phyloP scores from a whole-genome alignment of 2,329 filamentous ascomycete genomes.

The Hyphodiscus sp. region DNA sequence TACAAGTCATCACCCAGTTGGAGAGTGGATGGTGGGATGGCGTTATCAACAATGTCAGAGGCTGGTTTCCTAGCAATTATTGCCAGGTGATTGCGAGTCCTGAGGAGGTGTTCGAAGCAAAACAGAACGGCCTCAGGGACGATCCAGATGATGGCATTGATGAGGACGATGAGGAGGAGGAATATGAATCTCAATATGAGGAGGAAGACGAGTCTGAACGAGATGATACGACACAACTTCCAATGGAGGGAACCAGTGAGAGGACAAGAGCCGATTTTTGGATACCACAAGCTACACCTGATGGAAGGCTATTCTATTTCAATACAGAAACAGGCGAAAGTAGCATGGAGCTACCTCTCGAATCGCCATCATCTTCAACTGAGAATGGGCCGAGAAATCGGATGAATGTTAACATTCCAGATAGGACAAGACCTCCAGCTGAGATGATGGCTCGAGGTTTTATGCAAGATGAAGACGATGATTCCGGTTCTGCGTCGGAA shows the following conservation, averaged over 20 bases:
- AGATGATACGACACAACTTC: conserved; percentile 50
- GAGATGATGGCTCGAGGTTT: conserved; percentile 85
- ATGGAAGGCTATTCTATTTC: conserved; percentile 93
- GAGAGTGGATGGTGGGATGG: conserved; percentile 99
- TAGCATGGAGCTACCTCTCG: conserved; percentile 88
- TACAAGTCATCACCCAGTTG: conserved; percentile 95
- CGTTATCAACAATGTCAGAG: conserved; percentile 90
- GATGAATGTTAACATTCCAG: conserved; percentile 81
- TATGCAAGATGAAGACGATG: conserved; percentile 81
- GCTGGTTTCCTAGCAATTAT: conserved; percentile 99
- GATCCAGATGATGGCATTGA: conserved; percentile 56
- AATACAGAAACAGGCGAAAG: conserved; percentile 96
- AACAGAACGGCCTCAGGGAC: conserved; percentile 44
- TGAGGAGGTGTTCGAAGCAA: conserved; percentile 62
- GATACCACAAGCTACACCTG: conserved; percentile 94
- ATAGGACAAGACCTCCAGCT: conserved; percentile 81
- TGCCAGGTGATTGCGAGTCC: conserved; percentile 77
- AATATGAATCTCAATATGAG: conserved; percentile 51
- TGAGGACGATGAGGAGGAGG: conserved; percentile 62
- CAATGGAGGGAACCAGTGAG: conserved; percentile 62
- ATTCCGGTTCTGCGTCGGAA: conserved; percentile 86
- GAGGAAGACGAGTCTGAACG: conserved; percentile 62
- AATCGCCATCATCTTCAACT: conserved; percentile 72
- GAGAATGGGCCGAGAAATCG: conserved; percentile 85
- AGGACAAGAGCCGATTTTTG: conserved; percentile 92